These are phyloP conservation scores for Rhizomucor miehei DNA, from an alignment of 371 early-diverging fungal species.

Conservation along the genomic window DNA sequence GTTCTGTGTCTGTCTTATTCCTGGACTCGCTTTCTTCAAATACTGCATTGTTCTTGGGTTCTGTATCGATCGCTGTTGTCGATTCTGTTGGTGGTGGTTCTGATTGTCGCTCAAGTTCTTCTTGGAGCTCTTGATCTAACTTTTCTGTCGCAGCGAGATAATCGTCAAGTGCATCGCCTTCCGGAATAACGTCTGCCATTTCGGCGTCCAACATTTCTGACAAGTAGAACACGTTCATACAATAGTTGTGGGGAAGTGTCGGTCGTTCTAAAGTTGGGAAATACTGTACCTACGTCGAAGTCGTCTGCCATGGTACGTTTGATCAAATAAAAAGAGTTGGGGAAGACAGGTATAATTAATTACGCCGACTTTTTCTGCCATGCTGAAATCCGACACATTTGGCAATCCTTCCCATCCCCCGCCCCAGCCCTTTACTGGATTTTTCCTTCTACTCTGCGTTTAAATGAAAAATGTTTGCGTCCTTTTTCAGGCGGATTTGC, in stretches of 20 bases:
- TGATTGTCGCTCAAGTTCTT: background rate
- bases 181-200: background rate
- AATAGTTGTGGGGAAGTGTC: background rate
- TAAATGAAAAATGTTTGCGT: no score
- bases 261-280: background rate
- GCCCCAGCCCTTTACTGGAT: no score
- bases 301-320: conserved; percentile 42
- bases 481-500: no score
- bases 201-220: conserved; percentile 5
- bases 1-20: background rate
- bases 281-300: conserved; percentile 3
- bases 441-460: no score
- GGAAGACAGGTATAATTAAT: no score
- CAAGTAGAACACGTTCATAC: background rate
- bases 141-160: background rate
- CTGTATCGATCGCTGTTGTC: background rate
- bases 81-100: background rate
- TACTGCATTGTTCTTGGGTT: background rate
- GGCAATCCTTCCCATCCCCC: no score
- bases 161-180: conserved; percentile 1
- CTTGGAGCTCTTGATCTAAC: background rate
- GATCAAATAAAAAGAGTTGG: no score
- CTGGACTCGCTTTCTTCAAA: no score
- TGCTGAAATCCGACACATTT: no score
- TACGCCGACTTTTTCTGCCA: no score